phyloP scores from a whole-genome alignment of 2,329 filamentous ascomycete genomes.

The Fusarium paranaense region DNA sequence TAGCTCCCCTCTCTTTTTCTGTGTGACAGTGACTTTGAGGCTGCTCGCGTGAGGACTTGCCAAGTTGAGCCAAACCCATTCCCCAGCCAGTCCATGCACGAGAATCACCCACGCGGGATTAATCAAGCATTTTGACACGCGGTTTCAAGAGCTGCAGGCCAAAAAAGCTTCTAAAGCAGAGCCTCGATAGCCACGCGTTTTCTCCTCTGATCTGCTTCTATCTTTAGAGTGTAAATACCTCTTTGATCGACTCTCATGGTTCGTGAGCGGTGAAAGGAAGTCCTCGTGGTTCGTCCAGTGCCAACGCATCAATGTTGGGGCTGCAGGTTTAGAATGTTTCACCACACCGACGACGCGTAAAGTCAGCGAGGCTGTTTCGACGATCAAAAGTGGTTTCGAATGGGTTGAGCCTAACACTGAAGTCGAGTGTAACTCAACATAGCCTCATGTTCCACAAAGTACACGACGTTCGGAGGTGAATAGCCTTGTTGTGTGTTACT shows the following conservation, averaged over 20 bases:
- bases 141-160: slow-evolving; percentile 14
- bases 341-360: background rate
- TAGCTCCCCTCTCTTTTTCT: background rate
- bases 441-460: background rate
- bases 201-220: background rate
- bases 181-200: slow-evolving; percentile 37
- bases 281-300: background rate
- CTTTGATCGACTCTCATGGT: background rate
- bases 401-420: background rate
- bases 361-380: background rate
- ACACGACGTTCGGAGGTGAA: background rate
- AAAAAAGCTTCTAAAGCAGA: slow-evolving; percentile 4
- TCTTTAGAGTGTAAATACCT: slow-evolving; percentile 9
- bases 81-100: background rate
- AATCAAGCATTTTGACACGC: background rate
- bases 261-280: background rate
- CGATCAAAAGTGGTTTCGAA: background rate
- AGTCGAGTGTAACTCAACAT: background rate
- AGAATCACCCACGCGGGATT: slow-evolving; percentile 1
- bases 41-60: slow-evolving; percentile 28
- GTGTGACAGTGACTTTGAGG: too few species aligned
- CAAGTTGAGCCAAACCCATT: background rate
- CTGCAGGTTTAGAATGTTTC: background rate
- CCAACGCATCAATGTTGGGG: slow-evolving; percentile 1
- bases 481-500: background rate